Conservation (phyloP, 768 basidiomycete genomes). For the Mycena capillaripes region DNA sequence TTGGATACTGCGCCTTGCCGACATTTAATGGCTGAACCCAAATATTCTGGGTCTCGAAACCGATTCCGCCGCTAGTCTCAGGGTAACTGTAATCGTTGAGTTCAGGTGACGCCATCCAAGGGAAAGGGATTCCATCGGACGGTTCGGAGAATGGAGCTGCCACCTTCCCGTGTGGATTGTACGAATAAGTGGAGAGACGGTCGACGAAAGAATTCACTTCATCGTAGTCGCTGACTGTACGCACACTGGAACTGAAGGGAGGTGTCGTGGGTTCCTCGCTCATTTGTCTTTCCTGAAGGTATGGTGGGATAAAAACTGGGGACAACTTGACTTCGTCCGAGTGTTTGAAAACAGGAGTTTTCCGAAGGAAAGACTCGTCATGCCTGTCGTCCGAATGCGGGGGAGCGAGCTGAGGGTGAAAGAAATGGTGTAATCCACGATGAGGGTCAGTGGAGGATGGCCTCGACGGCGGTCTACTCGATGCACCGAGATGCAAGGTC, state of each 20-base stretch:
- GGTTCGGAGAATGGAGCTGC: not conserved
- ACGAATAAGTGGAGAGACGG: slow-evolving; percentile 1
- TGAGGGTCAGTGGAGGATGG: not conserved
- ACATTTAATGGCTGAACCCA: not conserved
- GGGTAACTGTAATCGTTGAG: not conserved
- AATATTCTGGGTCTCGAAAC: not conserved
- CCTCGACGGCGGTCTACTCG: slow-evolving; percentile 1
- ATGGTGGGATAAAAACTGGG: slow-evolving; percentile 3
- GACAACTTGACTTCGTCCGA: slow-evolving; percentile 5
- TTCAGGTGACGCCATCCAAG: not conserved
- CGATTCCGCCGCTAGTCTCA: not conserved
- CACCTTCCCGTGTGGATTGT: not conserved
- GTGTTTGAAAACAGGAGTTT: not conserved
- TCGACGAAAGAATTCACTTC: not conserved
- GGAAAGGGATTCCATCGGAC: not conserved
- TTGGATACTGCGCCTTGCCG: not conserved
- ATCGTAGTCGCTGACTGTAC: slow-evolving; percentile 2
- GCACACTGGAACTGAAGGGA: slow-evolving; percentile 4
- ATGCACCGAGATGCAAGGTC: not conserved
- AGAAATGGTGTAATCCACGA: not conserved
- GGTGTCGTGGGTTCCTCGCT: not conserved
- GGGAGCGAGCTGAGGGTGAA: not conserved
- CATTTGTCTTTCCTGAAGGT: not conserved
- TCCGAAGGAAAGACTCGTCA: not conserved
- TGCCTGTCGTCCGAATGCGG: not conserved